A percentile compares a stretch with the other conserved stretches of the same genome.
These are phyloP conservation scores for Chaetomium globosum DNA, from an alignment of 2,329 filamentous ascomycete species.

Conservation along the genomic window DNA sequence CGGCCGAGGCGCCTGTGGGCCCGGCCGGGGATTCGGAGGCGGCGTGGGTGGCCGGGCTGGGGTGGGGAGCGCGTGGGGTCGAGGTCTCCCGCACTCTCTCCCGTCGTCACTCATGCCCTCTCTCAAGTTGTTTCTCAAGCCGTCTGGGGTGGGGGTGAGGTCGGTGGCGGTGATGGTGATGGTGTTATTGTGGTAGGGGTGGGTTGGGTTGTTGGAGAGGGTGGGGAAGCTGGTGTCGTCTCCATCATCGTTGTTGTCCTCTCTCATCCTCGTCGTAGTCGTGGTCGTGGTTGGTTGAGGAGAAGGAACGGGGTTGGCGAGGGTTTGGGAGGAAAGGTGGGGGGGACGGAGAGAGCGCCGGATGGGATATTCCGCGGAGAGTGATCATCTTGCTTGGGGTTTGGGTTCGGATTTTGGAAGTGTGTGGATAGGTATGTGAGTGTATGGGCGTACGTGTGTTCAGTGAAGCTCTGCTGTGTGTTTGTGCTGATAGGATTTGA, in stretches of 20 bases:
- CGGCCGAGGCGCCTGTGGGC: conserved; percentile 3
- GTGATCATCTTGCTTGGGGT: background rate
- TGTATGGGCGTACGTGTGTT: background rate
- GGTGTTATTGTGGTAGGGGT: too few relatives aligned
- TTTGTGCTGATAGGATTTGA: background rate
- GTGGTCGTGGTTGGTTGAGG: too few relatives aligned
- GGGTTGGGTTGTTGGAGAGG: background rate
- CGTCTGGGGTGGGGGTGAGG: too few relatives aligned
- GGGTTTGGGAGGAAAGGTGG: background rate
- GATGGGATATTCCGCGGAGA: background rate
- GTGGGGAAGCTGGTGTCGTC: background rate
- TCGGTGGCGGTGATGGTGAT: too few relatives aligned
- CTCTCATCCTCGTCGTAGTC: background rate
- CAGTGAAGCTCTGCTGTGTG: background rate
- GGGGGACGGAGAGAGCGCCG: too few relatives aligned
- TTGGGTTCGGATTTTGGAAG: background rate
- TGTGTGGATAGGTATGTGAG: background rate
- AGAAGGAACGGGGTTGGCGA: background rate
- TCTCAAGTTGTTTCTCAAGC: too few relatives aligned
- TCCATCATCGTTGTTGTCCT: background rate
- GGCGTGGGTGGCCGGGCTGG: conserved; percentile 2
- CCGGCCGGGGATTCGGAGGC: conserved; percentile 7
- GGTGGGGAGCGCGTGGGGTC: background rate
- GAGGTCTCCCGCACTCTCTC: background rate
- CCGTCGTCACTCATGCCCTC: too few relatives aligned